Evolutionary conservation across 805 yeast species (phyloP).

Genomic region (Naumovozyma castellii): DNA sequence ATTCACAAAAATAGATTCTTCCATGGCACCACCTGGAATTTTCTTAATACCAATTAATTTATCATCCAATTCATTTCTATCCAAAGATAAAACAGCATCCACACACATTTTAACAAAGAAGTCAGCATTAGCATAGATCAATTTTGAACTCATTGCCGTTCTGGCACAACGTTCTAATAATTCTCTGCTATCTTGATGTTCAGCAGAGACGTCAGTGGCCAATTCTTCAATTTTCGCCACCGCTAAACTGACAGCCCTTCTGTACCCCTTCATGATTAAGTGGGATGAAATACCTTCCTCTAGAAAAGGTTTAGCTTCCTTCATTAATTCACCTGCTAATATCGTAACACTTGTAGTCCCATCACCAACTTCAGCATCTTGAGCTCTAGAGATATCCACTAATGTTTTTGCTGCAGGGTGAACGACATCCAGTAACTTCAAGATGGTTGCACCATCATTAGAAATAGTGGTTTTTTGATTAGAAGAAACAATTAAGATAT

Average conservation of each 20-base stretch:
- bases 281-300: slow-evolving; percentile 96
- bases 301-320: slow-evolving; percentile 80
- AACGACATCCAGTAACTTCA: slow-evolving; percentile 84
- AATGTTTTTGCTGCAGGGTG: slow-evolving; percentile 97
- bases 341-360: slow-evolving; percentile 96
- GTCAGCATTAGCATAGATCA: slow-evolving; percentile 76
- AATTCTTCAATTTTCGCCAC: slow-evolving; percentile 63
- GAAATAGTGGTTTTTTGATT: slow-evolving; percentile 89
- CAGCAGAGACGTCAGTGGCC: slow-evolving; percentile 56
- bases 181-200: slow-evolving; percentile 51
- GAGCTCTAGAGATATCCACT: slow-evolving; percentile 90
- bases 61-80: slow-evolving; percentile 78
- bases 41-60: slow-evolving; percentile 87
- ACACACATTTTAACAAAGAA: slow-evolving; percentile 96
- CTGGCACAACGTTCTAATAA: slow-evolving; percentile 85
- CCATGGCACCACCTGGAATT: slow-evolving; percentile 93
- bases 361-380: slow-evolving; percentile 97
- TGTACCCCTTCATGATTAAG: slow-evolving; percentile 76
- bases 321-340: slow-evolving; percentile 86
- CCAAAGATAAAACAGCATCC: slow-evolving; percentile 84
- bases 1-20: slow-evolving; percentile 76
- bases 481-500: slow-evolving; percentile 76
- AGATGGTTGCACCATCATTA: slow-evolving; percentile 95
- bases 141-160: slow-evolving; percentile 94
- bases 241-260: slow-evolving; percentile 73